These are phyloP conservation scores for Xylaria curta DNA, from an alignment of 495 filamentous ascomycete genomes.

Conservation along the genomic window DNA sequence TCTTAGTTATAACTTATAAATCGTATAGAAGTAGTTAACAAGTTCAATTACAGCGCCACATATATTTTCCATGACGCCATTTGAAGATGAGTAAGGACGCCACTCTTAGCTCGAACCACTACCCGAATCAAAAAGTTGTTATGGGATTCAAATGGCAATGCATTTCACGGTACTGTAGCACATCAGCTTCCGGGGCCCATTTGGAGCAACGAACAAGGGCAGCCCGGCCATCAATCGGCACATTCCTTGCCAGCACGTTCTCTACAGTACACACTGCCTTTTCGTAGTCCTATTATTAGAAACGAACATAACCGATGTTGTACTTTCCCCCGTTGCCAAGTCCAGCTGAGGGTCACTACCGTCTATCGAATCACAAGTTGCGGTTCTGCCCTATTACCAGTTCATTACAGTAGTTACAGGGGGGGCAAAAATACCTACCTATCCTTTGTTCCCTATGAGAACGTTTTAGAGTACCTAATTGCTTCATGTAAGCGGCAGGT, in stretches of 20 bases:
- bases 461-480: background rate
- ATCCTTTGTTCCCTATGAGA: background rate
- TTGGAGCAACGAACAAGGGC: slow-evolving; percentile 10
- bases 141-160: slow-evolving; percentile 9
- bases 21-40: background rate
- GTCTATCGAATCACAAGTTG: slow-evolving; percentile 12
- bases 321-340: slow-evolving; percentile 22
- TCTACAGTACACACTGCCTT: background rate
- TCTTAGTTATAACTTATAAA: no score
- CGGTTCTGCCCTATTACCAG: background rate
- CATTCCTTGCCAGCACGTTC: slow-evolving; percentile 19
- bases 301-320: slow-evolving; percentile 7
- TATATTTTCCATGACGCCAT: background rate
- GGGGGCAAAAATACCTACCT: no score
- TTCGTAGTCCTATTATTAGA: slow-evolving; percentile 9
- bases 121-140: background rate
- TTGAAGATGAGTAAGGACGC: background rate
- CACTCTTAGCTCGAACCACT: background rate
- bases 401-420: background rate
- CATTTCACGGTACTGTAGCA: background rate
- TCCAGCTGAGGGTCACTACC: slow-evolving; percentile 15
- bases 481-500: slow-evolving; percentile 1
- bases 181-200: background rate
- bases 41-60: background rate
- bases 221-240: slow-evolving; percentile 12